phyloP scores from a whole-genome alignment of 139 green algal genomes.

The Coelastrella sp. region DNA sequence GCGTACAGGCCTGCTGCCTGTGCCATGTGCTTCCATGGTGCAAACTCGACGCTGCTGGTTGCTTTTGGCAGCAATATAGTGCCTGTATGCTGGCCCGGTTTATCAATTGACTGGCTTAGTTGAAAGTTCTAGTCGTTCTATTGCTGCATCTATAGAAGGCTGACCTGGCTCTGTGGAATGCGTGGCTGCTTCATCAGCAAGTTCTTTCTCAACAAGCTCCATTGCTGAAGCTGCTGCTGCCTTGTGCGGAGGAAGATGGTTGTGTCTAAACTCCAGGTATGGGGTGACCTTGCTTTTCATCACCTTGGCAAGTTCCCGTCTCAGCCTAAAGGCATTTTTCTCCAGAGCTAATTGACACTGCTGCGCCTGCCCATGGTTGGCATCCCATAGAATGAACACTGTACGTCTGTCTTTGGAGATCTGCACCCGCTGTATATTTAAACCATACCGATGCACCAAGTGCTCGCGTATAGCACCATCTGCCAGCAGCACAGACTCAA shows the following conservation, averaged over 20 bases:
- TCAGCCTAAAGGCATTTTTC: slow-evolving; percentile 33
- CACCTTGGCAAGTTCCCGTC: neutral
- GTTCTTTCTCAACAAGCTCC: neutral
- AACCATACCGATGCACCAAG: slow-evolving; percentile 4
- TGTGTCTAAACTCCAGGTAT: slow-evolving; percentile 22
- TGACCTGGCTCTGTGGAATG: neutral
- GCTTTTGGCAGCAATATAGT: no score
- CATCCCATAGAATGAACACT: slow-evolving; percentile 25
- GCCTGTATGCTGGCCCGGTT: no score
- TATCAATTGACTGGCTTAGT: neutral
- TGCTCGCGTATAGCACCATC: slow-evolving; percentile 22
- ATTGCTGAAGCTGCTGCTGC: slow-evolving; percentile 29
- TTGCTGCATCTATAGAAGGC: neutral
- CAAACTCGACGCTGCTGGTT: no score
- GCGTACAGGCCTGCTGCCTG: no score
- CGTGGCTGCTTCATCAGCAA: slow-evolving; percentile 11
- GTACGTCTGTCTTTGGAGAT: slow-evolving; percentile 3
- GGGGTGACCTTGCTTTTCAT: slow-evolving; percentile 30
- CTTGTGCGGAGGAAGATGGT: slow-evolving; percentile 1
- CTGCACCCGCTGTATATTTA: slow-evolving; percentile 19
- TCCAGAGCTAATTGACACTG: neutral
- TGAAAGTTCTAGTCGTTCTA: neutral
- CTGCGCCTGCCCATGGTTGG: neutral
- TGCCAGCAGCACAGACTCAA: slow-evolving; percentile 24
- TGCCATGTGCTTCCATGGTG: no score